phyloP scores from a whole-genome alignment of 208 protist species.

The Strigomonas oncopelti region DNA sequence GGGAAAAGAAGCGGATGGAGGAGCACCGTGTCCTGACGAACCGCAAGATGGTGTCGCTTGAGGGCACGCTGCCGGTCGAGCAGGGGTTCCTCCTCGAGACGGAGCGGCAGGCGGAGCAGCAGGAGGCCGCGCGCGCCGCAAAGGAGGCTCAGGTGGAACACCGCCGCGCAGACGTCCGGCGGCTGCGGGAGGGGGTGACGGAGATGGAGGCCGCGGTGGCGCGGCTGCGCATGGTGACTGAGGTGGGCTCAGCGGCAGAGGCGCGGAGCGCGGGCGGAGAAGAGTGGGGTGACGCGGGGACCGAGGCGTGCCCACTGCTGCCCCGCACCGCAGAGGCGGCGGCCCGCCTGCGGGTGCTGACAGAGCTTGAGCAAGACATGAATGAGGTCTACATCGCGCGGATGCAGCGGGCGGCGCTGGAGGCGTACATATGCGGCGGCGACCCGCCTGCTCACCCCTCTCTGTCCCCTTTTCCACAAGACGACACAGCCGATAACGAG shows the following conservation, averaged over 20 bases:
- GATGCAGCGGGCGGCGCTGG: neutral
- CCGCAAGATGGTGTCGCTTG: constrained; percentile 19
- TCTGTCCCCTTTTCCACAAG: no score
- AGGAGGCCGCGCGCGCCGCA: constrained; percentile 1
- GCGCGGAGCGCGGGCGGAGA: neutral
- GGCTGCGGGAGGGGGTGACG: constrained; percentile 7
- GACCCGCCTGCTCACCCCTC: no score
- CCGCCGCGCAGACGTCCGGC: constrained; percentile 1
- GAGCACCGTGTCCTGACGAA: neutral
- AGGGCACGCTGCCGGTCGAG: constrained; percentile 27
- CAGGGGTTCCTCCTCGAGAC: constrained; percentile 22
- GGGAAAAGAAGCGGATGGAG: neutral
- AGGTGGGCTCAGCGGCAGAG: neutral
- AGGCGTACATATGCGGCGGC: neutral
- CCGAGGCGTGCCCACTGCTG: neutral
- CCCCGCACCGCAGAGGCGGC: neutral
- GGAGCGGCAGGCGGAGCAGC: constrained; percentile 16
- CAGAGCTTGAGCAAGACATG: neutral
- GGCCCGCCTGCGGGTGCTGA: neutral
- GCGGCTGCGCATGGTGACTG: neutral
- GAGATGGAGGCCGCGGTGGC: neutral
- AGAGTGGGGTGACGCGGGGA: no score
- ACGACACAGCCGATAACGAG: no score
- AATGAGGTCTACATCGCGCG: neutral
- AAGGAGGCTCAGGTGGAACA: neutral